phyloP scores from a whole-genome alignment of 371 early-diverging fungal genomes.

The Mortierella sp. region DNA sequence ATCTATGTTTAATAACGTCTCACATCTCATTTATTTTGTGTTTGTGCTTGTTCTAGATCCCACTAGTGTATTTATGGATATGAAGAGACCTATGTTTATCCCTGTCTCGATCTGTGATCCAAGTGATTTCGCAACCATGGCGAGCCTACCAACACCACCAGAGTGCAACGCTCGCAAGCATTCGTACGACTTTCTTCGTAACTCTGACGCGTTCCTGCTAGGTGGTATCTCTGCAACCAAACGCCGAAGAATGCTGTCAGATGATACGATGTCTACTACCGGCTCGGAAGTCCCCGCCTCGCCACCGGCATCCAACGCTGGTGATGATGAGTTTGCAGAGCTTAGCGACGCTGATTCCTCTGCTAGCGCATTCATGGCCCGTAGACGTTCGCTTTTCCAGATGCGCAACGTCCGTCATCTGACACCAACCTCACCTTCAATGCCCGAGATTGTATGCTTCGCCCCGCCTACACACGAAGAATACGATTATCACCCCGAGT shows the following conservation, averaged over 20 bases:
- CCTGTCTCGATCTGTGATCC: conserved; percentile 55
- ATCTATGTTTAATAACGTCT: too few relatives aligned
- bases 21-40: conserved; percentile 21
- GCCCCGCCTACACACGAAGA: conserved; percentile 52
- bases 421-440: conserved; percentile 50
- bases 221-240: conserved; percentile 49
- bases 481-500: conserved; percentile 50
- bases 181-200: conserved; percentile 49
- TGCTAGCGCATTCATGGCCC: conserved; percentile 22
- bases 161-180: conserved; percentile 54
- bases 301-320: conserved; percentile 52
- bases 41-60: conserved; percentile 18
- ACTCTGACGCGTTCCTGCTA: conserved; percentile 45
- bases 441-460: conserved; percentile 50
- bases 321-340: conserved; percentile 49
- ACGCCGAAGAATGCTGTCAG: conserved; percentile 41
- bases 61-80: conserved; percentile 43
- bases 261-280: conserved; percentile 31
- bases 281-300: conserved; percentile 39
- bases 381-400: conserved; percentile 37
- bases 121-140: conserved; percentile 42
- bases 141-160: conserved; percentile 49
- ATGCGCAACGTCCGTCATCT: conserved; percentile 47
- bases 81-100: conserved; percentile 57
- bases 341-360: conserved; percentile 47